These are phyloP conservation scores for Dryadomyces quercivorus DNA, from an alignment of 2,329 filamentous ascomycete genomes.

Conservation along the genomic window DNA sequence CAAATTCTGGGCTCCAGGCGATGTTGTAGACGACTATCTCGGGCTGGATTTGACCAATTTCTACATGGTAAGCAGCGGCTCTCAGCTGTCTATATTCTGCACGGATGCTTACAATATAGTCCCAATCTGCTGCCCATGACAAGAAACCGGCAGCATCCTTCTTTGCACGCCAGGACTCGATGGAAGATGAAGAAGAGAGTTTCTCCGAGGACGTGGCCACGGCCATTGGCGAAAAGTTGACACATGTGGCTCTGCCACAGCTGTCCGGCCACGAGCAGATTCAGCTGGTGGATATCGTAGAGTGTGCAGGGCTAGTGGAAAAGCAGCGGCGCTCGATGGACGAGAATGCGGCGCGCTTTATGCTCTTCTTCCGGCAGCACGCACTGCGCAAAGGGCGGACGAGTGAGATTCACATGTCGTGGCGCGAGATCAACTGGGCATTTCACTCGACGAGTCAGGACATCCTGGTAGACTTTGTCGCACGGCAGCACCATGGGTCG, in stretches of 20 bases:
- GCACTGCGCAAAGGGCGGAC: constrained; percentile 55
- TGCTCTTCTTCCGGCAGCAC: constrained; percentile 78
- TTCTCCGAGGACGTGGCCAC: constrained; percentile 62
- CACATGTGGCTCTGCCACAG: constrained; percentile 60
- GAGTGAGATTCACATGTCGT: constrained; percentile 54
- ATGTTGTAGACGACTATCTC: constrained; percentile 66
- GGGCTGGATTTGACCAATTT: constrained; percentile 52
- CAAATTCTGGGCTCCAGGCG: constrained; percentile 74
- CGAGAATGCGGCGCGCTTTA: constrained; percentile 75
- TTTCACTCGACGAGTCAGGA: constrained; percentile 81
- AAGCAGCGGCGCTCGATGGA: constrained; percentile 82
- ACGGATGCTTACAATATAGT: background rate
- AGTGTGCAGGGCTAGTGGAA: constrained; percentile 74
- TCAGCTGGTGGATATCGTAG: constrained; percentile 69
- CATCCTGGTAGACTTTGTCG: constrained; percentile 74
- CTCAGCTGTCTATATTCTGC: constrained; percentile 8
- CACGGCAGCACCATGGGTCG: constrained; percentile 63
- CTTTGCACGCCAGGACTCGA: constrained; percentile 19
- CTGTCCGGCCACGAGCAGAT: constrained; percentile 80
- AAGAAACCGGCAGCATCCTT: constrained; percentile 20
- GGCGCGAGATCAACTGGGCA: constrained; percentile 76
- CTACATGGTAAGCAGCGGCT: constrained; percentile 20
- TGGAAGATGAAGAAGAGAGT: constrained; percentile 43
- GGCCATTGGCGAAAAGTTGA: constrained; percentile 65
- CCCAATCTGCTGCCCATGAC: background rate